Evolutionary conservation across 257 asterid species (phyloP).

Genomic region (Linaria vulgaris): DNA sequence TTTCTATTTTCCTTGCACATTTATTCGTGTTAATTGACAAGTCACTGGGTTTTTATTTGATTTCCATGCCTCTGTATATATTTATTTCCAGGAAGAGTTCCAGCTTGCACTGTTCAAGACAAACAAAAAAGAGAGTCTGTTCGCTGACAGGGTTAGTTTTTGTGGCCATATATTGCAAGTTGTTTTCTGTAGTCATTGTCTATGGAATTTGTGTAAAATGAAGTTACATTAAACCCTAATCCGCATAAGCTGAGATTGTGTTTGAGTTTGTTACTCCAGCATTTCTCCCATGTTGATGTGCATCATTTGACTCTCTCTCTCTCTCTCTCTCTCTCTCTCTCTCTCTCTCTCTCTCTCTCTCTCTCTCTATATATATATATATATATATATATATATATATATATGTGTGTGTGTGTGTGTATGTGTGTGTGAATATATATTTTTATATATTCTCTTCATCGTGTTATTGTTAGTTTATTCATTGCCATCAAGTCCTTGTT

Average conservation of each 20-base stretch:
- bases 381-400: too few relatives aligned
- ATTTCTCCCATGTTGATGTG: not conserved
- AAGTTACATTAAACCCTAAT: conserved; percentile 12
- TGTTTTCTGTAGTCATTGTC: conserved; percentile 21
- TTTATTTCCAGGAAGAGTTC: conserved; percentile 75
- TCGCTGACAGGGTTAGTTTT: conserved; percentile 85
- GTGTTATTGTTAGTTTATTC: too few relatives aligned
- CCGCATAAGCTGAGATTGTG: conserved; percentile 9
- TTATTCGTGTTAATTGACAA: conserved; percentile 14
- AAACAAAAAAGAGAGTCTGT: conserved; percentile 72
- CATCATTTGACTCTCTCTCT: not conserved
- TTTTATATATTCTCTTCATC: too few relatives aligned
- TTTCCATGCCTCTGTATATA: not conserved
- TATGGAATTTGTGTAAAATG: conserved; percentile 1
- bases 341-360: too few relatives aligned
- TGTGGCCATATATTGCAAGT: conserved; percentile 35
- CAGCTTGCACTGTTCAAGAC: conserved; percentile 84
- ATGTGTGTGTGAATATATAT: too few relatives aligned
- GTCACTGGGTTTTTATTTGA: conserved; percentile 25
- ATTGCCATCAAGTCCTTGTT: not conserved
- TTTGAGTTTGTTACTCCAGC: conserved; percentile 12
- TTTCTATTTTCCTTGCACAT: not conserved
- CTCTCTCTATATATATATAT: too few relatives aligned
- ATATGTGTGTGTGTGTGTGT: too few relatives aligned
- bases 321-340: too few relatives aligned